A percentile compares a stretch with the other conserved stretches of the same genome.
These are phyloP conservation scores for Fusarium equiseti DNA, from an alignment of 2,329 filamentous ascomycete species.

Conservation along the genomic window DNA sequence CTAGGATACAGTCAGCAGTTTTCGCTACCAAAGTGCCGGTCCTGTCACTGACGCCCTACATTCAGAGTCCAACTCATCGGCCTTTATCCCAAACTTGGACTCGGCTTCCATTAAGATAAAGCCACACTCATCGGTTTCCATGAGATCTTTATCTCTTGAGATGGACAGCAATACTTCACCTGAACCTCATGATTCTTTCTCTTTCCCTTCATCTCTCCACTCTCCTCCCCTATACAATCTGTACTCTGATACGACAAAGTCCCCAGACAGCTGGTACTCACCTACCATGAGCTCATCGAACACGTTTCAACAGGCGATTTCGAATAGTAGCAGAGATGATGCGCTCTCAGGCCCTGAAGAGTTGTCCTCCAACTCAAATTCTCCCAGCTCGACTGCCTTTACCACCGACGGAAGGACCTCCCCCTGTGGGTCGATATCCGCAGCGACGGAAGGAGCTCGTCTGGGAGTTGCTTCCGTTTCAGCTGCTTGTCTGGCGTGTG, in stretches of 20 bases:
- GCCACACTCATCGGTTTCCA: slow-evolving; percentile 11
- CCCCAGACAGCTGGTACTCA: slow-evolving; percentile 36
- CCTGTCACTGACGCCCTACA: slow-evolving; percentile 4
- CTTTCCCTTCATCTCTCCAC: slow-evolving; percentile 14
- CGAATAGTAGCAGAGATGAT: slow-evolving; percentile 30
- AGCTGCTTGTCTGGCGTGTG: slow-evolving; percentile 68
- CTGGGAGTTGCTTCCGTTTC: slow-evolving; percentile 55
- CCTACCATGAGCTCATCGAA: slow-evolving; percentile 26
- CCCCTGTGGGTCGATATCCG: slow-evolving; percentile 38
- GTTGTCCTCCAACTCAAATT: slow-evolving; percentile 41
- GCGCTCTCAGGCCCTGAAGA: slow-evolving; percentile 31
- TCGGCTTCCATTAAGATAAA: background rate
- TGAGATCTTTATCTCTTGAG: slow-evolving; percentile 23
- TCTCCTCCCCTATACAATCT: slow-evolving; percentile 37
- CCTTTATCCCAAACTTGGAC: slow-evolving; percentile 6
- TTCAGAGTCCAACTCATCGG: background rate
- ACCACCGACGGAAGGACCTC: slow-evolving; percentile 29
- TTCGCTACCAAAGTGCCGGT: slow-evolving; percentile 16
- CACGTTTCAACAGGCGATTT: slow-evolving; percentile 12
- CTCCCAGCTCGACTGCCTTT: slow-evolving; percentile 40
- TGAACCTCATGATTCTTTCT: slow-evolving; percentile 20
- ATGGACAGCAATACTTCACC: slow-evolving; percentile 22
- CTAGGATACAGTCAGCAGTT: slow-evolving; percentile 29
- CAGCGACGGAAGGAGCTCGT: slow-evolving; percentile 35
- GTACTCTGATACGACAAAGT: slow-evolving; percentile 28